Evolutionary conservation across 2,329 filamentous ascomycete species (phyloP).

Genomic region (Peltaster fructicola): DNA sequence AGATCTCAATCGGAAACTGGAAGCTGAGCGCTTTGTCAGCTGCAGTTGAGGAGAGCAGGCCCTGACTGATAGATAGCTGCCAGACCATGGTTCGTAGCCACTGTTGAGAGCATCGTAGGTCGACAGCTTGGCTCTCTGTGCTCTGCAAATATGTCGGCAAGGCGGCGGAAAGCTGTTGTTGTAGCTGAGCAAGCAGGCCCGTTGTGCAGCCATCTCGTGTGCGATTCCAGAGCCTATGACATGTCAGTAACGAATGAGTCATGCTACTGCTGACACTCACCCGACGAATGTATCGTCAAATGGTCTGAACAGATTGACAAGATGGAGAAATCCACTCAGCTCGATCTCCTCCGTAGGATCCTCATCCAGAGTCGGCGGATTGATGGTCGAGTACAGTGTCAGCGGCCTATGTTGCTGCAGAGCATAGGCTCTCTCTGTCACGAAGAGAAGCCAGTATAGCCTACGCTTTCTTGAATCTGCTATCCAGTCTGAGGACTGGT

Average conservation of each 20-base stretch:
- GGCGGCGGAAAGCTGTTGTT: conserved; percentile 33
- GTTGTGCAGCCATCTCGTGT: conserved; percentile 28
- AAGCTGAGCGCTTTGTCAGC: conserved; percentile 43
- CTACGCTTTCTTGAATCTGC: conserved; percentile 37
- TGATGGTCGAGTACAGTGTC: conserved; percentile 41
- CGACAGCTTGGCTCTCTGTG: conserved; percentile 50
- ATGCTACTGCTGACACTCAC: too few species aligned
- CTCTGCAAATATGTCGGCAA: conserved; percentile 38
- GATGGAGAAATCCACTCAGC: conserved; percentile 40
- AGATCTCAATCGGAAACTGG: conserved; percentile 44
- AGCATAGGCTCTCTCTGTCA: conserved; percentile 46
- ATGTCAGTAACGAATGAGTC: too few species aligned
- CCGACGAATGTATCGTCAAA: conserved; percentile 47
- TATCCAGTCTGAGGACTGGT: conserved; percentile 28
- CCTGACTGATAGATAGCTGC: conserved; percentile 51
- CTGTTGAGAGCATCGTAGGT: conserved; percentile 51
- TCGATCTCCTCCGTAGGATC: conserved; percentile 36
- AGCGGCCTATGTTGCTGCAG: conserved; percentile 46
- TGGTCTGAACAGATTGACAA: conserved; percentile 43
- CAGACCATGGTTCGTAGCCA: conserved; percentile 57
- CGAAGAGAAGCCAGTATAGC: conserved; percentile 45
- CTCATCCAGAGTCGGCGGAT: conserved; percentile 32
- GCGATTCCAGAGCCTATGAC: conserved; percentile 49
- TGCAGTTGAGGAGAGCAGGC: conserved; percentile 39
- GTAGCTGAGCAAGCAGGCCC: conserved; percentile 29